Evolutionary conservation across 257 asterid genomes (phyloP), one percentile per base, ranked within the genome.

Genomic region (Asclepias syriaca): DNA sequence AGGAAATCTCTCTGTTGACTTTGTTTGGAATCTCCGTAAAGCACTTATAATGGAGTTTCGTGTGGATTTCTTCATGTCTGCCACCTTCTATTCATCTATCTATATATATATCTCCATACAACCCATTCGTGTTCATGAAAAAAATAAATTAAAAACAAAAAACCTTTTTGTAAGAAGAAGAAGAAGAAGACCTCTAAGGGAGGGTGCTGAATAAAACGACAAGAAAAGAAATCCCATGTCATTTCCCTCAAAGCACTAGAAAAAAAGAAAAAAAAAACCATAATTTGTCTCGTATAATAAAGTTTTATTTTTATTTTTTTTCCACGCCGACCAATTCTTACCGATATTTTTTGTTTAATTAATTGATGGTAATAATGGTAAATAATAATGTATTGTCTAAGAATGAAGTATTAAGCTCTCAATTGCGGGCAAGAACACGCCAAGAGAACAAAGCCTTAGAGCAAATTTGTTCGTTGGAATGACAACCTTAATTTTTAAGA

Each of bases 61-160:
- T 74, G 82, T 78, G 76, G 79, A 69, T 65, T 78, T 73, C 76
- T 57, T 75, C 21, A 51, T 71, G 77, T 79, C 83, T 71, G 83
- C 83, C 83, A 79, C 77, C 48, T 66, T 60, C 70, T 74, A 6
- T 40, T 0, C 10, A 6, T 40, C 1, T 7, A 29, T 39, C 0
- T 39, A 39, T 39, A 39, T 39, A 39, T 40, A 4, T 6, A 40
- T 40, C 5, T 40, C 48, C 48, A 69, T 60, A 58, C 70, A 78
- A 70, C 19, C 70, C 78, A 64, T 63, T 74, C 82, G 73, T 78
- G 76, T 71, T 71, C 68, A 37, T 18, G 50, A 37, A 14, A 3
- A 32, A 13, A 1, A 29, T 29, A 9, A 10, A 48, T 0, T 3
- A 15, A 54, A 19, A n/a, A 49, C 5, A 19, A 54, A 5, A 24